These are phyloP conservation scores for Strobilomyces confusus DNA, from an alignment of 768 basidiomycete genomes.

Conservation along the genomic window DNA sequence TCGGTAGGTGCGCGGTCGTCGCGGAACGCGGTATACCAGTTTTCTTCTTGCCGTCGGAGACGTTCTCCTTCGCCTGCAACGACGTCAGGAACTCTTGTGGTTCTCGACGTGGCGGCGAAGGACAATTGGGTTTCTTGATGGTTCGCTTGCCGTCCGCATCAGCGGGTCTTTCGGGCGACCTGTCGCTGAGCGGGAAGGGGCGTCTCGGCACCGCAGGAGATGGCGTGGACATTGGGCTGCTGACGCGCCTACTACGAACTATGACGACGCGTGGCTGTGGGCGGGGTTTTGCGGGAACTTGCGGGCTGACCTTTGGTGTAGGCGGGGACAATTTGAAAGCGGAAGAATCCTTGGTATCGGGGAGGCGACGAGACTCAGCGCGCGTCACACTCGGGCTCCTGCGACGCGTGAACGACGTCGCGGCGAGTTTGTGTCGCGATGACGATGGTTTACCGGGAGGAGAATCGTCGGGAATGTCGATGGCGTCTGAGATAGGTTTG, in stretches of 20 bases:
- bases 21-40: constrained; percentile 6
- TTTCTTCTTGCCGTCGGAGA: constrained; percentile 14
- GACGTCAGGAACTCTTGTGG: constrained; percentile 26
- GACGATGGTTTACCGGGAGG: neutral
- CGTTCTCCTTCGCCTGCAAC: constrained; percentile 21
- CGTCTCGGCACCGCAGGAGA: constrained; percentile 2
- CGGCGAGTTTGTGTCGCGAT: neutral
- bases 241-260: neutral
- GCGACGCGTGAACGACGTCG: constrained; percentile 2
- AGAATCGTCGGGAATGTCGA: constrained; percentile 2
- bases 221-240: constrained; percentile 20
- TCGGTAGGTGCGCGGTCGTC: neutral
- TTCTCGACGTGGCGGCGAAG: constrained; percentile 8
- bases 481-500: constrained; percentile 19
- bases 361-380: neutral
- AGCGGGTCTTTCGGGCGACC: constrained; percentile 2
- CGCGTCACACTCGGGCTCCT: neutral
- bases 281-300: neutral
- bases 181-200: constrained; percentile 2
- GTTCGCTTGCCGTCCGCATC: neutral
- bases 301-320: neutral
- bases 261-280: constrained; percentile 12
- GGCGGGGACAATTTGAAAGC: constrained; percentile 1
- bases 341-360: constrained; percentile 1
- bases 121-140: constrained; percentile 4